phyloP scores from a whole-genome alignment of 108 stramenopile species.

The Mediolabrus comicus region DNA sequence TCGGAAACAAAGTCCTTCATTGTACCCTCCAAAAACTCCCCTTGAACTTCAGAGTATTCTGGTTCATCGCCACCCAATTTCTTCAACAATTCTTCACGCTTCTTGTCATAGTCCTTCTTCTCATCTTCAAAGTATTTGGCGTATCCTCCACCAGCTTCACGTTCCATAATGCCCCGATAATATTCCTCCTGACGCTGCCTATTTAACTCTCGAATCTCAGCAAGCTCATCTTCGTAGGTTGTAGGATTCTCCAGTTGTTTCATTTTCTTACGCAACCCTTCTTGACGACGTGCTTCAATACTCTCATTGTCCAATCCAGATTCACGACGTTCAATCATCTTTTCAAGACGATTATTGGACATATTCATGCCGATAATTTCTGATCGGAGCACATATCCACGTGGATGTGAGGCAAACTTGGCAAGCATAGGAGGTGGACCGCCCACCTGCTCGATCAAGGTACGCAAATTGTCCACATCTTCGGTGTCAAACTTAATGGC shows the following conservation, averaged over 20 bases:
- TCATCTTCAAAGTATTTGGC: slow-evolving; percentile 27
- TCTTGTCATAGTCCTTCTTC: slow-evolving; percentile 31
- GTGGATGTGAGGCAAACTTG: slow-evolving; percentile 13
- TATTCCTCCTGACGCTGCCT: slow-evolving; percentile 20
- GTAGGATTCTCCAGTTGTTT: slow-evolving; percentile 46
- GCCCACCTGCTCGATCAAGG: slow-evolving; percentile 60
- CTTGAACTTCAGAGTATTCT: slow-evolving; percentile 6
- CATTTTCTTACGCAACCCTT: slow-evolving; percentile 59
- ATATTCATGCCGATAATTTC: slow-evolving; percentile 73
- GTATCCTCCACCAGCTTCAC: slow-evolving; percentile 6
- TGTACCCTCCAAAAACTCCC: slow-evolving; percentile 14
- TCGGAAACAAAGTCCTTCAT: slow-evolving; percentile 29
- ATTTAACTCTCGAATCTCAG: slow-evolving; percentile 29
- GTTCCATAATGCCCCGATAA: slow-evolving; percentile 3
- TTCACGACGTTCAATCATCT: slow-evolving; percentile 10
- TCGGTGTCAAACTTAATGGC: slow-evolving; percentile 70
- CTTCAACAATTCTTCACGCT: slow-evolving; percentile 64
- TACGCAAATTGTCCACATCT: slow-evolving; percentile 49
- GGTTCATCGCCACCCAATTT: slow-evolving; percentile 3
- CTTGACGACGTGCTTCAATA: slow-evolving; percentile 54
- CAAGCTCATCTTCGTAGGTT: slow-evolving; percentile 52
- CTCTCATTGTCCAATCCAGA: slow-evolving; percentile 44
- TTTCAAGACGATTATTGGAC: slow-evolving; percentile 32
- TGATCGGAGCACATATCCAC: slow-evolving; percentile 65
- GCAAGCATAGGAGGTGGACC: slow-evolving; percentile 71